Conservation (phyloP, 345 rosid genomes). For the Bruguiera sexangula region DNA sequence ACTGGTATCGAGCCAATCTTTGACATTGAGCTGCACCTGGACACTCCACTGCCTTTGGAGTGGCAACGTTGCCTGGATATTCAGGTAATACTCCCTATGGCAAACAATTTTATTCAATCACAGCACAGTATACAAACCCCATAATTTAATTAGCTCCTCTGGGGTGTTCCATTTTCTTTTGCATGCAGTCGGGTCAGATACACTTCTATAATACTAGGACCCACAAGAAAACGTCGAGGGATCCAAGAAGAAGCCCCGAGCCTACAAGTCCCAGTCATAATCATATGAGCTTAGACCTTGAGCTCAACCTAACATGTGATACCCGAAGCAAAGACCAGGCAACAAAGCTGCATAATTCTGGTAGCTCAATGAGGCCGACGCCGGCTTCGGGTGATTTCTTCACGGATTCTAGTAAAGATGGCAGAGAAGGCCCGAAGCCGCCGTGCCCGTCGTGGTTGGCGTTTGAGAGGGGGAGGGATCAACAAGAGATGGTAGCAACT, state of each 20-base stretch:
- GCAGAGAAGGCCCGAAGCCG: constrained; percentile 12
- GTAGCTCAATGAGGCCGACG: background rate
- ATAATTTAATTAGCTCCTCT: background rate
- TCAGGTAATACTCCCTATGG: constrained; percentile 39
- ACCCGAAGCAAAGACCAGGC: constrained; percentile 10
- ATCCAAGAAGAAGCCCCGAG: constrained; percentile 41
- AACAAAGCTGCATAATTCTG: constrained; percentile 13
- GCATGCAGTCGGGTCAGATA: constrained; percentile 59
- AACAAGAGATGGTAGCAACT: constrained; percentile 66
- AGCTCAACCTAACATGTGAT: constrained; percentile 48
- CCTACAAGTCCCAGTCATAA: constrained; percentile 24
- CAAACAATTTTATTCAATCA: background rate
- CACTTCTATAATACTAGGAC: constrained; percentile 61
- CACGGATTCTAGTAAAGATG: constrained; percentile 20
- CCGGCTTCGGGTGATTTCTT: constrained; percentile 16
- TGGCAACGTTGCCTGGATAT: constrained; percentile 62
- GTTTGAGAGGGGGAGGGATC: constrained; percentile 28
- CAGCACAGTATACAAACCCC: background rate
- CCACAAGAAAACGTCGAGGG: constrained; percentile 46
- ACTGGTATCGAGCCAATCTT: constrained; percentile 4
- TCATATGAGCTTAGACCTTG: constrained; percentile 67
- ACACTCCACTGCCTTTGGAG: constrained; percentile 47
- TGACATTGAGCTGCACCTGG: constrained; percentile 47
- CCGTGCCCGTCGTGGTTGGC: constrained; percentile 53
- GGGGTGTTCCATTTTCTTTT: background rate